Percentiles rank a stretch among this genome's conserved stretches.
Evolutionary conservation across 306 rosid species (phyloP).

Genomic region (Prinsepia uniflora): DNA sequence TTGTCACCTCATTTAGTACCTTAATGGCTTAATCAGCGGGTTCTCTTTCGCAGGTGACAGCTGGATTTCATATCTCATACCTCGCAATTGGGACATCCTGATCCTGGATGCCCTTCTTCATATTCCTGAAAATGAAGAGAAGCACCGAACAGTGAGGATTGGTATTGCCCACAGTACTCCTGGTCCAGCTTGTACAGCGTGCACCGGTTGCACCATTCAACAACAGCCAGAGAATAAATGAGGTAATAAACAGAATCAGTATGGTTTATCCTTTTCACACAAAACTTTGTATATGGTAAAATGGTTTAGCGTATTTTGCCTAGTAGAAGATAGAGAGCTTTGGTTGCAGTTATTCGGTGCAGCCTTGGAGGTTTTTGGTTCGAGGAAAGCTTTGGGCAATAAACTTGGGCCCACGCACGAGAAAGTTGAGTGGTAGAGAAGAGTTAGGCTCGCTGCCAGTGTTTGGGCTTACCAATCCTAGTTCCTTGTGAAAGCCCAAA

Average conservation of each 20-base stretch:
- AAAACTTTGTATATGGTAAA: neutral
- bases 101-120: slow-evolving; percentile 88
- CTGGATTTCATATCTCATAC: slow-evolving; percentile 65
- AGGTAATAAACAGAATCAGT: slow-evolving; percentile 26
- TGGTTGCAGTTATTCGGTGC: neutral
- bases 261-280: neutral
- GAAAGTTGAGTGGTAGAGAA: neutral
- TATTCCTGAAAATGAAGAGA: slow-evolving; percentile 77
- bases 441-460: neutral
- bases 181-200: slow-evolving; percentile 38
- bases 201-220: slow-evolving; percentile 39
- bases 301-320: neutral
- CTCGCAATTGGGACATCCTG: slow-evolving; percentile 84
- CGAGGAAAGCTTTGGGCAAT: no score
- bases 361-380: no score
- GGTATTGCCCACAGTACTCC: slow-evolving; percentile 43
- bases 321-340: neutral
- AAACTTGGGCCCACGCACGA: neutral
- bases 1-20: neutral
- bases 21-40: neutral
- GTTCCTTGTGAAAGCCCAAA: neutral
- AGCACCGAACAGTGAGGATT: slow-evolving; percentile 56
- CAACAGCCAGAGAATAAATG: slow-evolving; percentile 40
- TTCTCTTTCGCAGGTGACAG: slow-evolving; percentile 49
- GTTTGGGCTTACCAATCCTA: no score